Conservation (phyloP, 805 yeast genomes). For the Wickerhamomyces mucosus region DNA sequence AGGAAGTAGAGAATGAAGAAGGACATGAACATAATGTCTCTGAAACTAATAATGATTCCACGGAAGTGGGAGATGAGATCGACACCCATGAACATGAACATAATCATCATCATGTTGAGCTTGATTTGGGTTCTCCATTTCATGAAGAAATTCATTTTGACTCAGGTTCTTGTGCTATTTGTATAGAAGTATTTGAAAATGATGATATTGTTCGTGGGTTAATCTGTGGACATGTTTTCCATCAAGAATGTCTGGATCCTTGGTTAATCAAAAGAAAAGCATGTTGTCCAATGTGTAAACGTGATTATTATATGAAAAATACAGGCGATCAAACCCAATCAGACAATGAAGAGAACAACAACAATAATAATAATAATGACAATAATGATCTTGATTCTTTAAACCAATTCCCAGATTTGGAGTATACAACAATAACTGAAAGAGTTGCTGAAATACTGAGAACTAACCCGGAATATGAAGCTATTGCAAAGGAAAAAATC, state of each 20-base stretch:
- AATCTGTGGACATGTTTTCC: conserved; percentile 79
- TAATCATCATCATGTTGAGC: conserved; percentile 1
- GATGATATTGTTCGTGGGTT: conserved; percentile 63
- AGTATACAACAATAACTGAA: conserved; percentile 31
- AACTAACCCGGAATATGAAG: conserved; percentile 36
- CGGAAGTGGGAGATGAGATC: not conserved
- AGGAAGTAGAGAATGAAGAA: not conserved
- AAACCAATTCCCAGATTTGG: conserved; percentile 22
- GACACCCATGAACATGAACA: too few relatives aligned
- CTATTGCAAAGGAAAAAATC: conserved; percentile 31
- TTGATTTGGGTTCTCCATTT: conserved; percentile 16
- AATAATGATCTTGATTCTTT: conserved; percentile 18
- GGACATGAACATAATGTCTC: too few relatives aligned
- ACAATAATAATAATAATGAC: conserved; percentile 17
- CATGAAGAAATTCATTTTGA: conserved; percentile 34
- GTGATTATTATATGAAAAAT: conserved; percentile 41
- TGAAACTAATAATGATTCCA: not conserved
- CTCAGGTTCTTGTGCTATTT: conserved; percentile 71
- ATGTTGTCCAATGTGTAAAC: conserved; percentile 77
- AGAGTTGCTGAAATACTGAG: conserved; percentile 31
- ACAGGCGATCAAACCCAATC: conserved; percentile 10
- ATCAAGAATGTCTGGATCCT: conserved; percentile 68
- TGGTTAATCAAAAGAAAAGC: conserved; percentile 72
- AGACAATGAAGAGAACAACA: conserved; percentile 4
- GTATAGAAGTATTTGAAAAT: conserved; percentile 56